Percentiles rank a stretch among this genome's conserved stretches.
Conservation (phyloP, 345 rosid genomes). For the Angophora floribunda region DNA sequence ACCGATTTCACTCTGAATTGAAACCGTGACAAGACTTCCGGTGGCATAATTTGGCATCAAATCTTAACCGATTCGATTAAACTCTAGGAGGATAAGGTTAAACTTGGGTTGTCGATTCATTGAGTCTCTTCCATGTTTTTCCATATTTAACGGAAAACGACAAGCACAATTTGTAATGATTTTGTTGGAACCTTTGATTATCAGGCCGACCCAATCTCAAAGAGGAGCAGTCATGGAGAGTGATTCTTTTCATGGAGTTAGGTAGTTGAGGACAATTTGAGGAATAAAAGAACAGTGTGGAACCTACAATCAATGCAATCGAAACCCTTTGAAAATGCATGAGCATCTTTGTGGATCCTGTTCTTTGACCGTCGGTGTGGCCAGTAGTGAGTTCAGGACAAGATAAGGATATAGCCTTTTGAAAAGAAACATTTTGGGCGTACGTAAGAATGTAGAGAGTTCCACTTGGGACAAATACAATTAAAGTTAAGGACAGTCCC, state of each 20-base stretch:
- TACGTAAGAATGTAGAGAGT: neutral
- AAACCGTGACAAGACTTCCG: neutral
- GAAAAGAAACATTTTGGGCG: neutral
- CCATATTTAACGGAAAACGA: neutral
- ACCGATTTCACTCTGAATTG: neutral
- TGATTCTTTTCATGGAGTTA: neutral
- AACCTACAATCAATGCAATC: neutral
- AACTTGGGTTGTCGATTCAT: neutral
- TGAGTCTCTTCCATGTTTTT: neutral
- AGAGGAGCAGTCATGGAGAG: neutral
- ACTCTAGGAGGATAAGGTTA: neutral
- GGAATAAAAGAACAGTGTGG: neutral
- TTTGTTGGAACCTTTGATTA: neutral
- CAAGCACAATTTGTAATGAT: neutral
- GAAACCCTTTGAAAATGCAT: neutral
- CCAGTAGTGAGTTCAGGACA: neutral
- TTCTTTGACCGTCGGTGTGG: neutral
- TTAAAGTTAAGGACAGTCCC: neutral
- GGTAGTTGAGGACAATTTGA: neutral
- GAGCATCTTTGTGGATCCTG: neutral
- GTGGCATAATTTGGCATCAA: neutral
- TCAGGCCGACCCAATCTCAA: neutral
- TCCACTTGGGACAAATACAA: neutral
- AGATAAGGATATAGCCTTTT: neutral
- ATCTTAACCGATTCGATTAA: neutral